phyloP scores from a whole-genome alignment of 331 rosid species.

The Ulmus americana region DNA sequence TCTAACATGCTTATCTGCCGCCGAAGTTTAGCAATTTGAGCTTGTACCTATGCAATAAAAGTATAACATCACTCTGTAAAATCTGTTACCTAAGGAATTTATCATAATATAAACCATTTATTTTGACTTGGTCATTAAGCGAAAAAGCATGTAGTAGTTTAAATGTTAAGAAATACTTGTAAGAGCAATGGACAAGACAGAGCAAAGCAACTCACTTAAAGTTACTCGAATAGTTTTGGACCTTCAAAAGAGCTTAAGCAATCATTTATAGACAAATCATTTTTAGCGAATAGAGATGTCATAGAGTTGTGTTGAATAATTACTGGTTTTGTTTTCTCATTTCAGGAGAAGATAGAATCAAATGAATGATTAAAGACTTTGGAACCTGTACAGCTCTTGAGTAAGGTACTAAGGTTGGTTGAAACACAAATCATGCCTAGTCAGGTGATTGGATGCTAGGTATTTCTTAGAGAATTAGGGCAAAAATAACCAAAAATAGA shows the following conservation, averaged over 20 bases:
- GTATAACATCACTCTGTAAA: slow-evolving; percentile 18
- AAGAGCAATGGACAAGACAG: neutral
- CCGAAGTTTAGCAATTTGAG: slow-evolving; percentile 64
- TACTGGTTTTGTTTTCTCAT: neutral
- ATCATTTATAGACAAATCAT: neutral
- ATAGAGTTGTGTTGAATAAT: neutral
- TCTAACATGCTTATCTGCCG: slow-evolving; percentile 58
- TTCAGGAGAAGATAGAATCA: neutral
- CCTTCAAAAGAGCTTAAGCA: neutral
- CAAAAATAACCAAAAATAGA: too few relatives aligned
- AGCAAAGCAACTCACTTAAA: neutral
- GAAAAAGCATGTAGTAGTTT: neutral
- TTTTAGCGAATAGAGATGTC: neutral
- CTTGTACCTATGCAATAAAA: slow-evolving; percentile 52
- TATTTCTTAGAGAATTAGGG: too few relatives aligned
- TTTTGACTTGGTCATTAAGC: neutral
- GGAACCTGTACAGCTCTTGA: neutral
- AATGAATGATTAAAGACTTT: neutral
- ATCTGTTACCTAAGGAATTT: neutral
- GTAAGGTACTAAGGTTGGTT: neutral
- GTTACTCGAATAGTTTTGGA: neutral
- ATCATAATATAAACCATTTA: neutral
- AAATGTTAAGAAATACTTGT: neutral
- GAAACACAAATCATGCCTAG: neutral
- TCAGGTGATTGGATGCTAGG: too few relatives aligned